Conservation (phyloP, 345 rosid species). For the Eucalyptus paniculata region DNA sequence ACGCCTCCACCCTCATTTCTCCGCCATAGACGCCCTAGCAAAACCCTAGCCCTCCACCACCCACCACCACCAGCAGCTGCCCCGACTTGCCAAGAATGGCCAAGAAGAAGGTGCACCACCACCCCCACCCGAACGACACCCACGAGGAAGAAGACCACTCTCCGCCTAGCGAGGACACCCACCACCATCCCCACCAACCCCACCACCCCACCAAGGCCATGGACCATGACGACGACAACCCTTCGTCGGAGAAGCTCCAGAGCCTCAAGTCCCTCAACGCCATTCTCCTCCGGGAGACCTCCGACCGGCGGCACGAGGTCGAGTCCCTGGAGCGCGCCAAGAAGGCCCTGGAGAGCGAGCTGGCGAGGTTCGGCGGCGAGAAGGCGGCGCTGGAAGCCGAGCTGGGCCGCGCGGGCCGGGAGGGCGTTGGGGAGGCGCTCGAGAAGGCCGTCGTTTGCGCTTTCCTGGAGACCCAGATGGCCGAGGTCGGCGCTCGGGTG, state of each 20-base stretch:
- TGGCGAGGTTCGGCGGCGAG: slow-evolving; percentile 9
- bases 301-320: slow-evolving; percentile 36
- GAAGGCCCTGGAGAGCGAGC: slow-evolving; percentile 27
- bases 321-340: slow-evolving; percentile 27
- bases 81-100: slow-evolving; percentile 14
- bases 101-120: slow-evolving; percentile 26
- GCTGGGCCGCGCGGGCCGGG: slow-evolving; percentile 21
- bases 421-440: slow-evolving; percentile 23
- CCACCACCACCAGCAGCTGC: background rate
- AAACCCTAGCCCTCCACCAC: slow-evolving; percentile 13
- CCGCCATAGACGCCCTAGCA: slow-evolving; percentile 23
- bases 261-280: slow-evolving; percentile 46
- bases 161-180: background rate
- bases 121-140: background rate
- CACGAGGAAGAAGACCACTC: background rate
- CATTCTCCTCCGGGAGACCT: slow-evolving; percentile 40
- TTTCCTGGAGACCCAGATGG: slow-evolving; percentile 24
- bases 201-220: background rate
- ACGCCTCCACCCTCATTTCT: background rate
- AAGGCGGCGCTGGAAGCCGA: slow-evolving; percentile 13
- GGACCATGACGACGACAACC: slow-evolving; percentile 18
- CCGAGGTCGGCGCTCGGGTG: slow-evolving; percentile 14
- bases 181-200: background rate
- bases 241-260: slow-evolving; percentile 25
- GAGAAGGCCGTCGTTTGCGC: slow-evolving; percentile 19